These are phyloP conservation scores for Candida jianshihensis DNA, from an alignment of 805 yeast genomes.

Conservation along the genomic window DNA sequence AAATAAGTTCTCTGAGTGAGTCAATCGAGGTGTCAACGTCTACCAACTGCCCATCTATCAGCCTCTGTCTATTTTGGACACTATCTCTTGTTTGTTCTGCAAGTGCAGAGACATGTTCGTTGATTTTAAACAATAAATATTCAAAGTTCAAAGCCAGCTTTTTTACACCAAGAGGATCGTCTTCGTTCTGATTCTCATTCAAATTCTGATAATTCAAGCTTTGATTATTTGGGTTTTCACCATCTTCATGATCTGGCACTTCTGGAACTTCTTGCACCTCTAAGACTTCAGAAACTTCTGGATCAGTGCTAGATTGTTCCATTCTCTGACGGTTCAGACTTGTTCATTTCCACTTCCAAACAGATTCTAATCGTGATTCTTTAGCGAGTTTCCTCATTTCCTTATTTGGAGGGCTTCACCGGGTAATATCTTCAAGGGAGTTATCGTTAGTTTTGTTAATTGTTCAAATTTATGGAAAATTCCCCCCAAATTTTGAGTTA, in stretches of 20 bases:
- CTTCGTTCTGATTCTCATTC: constrained; percentile 27
- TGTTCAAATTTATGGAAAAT: no score
- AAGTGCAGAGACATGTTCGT: constrained; percentile 44
- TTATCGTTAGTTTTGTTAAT: no score
- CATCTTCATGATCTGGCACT: no score
- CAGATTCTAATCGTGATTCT: no score
- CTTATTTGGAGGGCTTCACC: not conserved
- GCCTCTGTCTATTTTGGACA: constrained; percentile 20
- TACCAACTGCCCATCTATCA: constrained; percentile 14
- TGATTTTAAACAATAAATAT: constrained; percentile 54
- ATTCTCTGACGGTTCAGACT: no score
- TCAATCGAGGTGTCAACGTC: constrained; percentile 35
- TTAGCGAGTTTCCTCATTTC: not conserved
- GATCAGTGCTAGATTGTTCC: no score
- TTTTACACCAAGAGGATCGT: constrained; percentile 59
- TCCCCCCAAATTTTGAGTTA: not conserved
- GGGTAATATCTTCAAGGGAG: no score
- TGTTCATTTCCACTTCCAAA: not conserved
- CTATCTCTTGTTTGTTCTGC: constrained; percentile 33
- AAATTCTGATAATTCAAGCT: no score
- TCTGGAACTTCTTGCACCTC: no score
- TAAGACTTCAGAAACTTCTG: no score
- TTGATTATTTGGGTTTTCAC: no score
- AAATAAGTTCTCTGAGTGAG: constrained; percentile 32
- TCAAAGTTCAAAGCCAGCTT: constrained; percentile 57